Evolutionary conservation across 371 early-diverging fungal genomes (phyloP).

Genomic region (Parasitella parasitica): DNA sequence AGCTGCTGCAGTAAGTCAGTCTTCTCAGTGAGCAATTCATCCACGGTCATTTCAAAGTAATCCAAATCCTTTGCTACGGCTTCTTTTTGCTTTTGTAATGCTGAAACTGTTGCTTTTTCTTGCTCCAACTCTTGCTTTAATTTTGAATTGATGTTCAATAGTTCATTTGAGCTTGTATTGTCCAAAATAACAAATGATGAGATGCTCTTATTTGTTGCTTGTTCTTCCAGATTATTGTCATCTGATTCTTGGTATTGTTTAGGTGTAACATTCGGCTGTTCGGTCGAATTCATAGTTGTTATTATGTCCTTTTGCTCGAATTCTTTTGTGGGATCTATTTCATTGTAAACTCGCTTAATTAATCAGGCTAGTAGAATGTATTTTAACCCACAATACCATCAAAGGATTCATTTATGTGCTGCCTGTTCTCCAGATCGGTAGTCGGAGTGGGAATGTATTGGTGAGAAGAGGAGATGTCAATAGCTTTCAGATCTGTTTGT

Average conservation of each 20-base stretch:
- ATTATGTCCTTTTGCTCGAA: neutral
- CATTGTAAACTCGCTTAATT: neutral
- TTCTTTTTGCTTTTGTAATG: constrained; percentile 26
- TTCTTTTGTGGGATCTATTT: neutral
- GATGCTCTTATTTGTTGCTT: neutral
- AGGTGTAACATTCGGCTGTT: constrained; percentile 8
- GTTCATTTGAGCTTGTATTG: neutral
- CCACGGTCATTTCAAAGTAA: constrained; percentile 44
- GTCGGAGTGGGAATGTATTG: constrained; percentile 7
- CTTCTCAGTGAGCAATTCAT: constrained; percentile 54
- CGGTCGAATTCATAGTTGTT: neutral
- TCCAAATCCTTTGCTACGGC: constrained; percentile 49
- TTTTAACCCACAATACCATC: neutral
- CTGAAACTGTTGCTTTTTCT: constrained; percentile 14
- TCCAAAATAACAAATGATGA: constrained; percentile 5
- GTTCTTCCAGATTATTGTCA: neutral
- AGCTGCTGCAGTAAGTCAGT: constrained; percentile 31
- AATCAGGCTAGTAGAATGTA: neutral
- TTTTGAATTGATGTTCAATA: neutral
- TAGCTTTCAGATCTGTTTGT: neutral
- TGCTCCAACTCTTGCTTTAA: constrained; percentile 18
- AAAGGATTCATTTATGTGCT: neutral
- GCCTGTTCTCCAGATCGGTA: neutral
- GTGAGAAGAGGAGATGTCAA: constrained; percentile 9
- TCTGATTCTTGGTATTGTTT: constrained; percentile 1